These are phyloP conservation scores for Limnanthes douglasii DNA, from an alignment of 345 rosid species.

Conservation along the genomic window DNA sequence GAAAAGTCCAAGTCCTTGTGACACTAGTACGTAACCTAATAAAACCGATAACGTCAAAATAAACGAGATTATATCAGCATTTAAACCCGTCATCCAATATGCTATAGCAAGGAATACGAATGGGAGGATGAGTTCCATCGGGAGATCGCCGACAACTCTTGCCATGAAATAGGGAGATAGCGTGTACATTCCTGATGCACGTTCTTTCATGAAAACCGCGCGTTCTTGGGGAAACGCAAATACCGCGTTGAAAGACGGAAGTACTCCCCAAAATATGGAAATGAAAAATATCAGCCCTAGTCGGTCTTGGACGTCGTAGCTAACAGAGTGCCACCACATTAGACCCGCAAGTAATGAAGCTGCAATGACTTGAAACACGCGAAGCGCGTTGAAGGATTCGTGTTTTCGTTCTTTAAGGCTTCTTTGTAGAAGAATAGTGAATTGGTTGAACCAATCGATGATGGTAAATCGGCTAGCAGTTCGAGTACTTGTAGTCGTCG, in stretches of 20 bases:
- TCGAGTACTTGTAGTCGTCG: conserved; percentile 3
- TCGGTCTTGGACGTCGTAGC: conserved; percentile 54
- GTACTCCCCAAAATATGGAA: conserved; percentile 88
- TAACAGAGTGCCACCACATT: conserved; percentile 97
- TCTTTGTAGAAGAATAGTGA: conserved; percentile 60
- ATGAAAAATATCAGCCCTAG: conserved; percentile 78
- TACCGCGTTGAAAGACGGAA: conserved; percentile 71
- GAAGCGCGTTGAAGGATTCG: conserved; percentile 56
- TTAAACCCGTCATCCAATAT: conserved; percentile 83
- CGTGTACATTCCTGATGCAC: conserved; percentile 83
- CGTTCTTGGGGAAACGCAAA: conserved; percentile 94
- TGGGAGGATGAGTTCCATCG: conserved; percentile 90
- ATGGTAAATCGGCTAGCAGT: conserved; percentile 8
- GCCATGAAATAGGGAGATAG: conserved; percentile 92
- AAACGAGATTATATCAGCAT: conserved; percentile 34
- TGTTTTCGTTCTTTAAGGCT: conserved; percentile 75
- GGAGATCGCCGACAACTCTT: conserved; percentile 60
- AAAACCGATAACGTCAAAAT: conserved; percentile 39
- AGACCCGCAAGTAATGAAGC: conserved; percentile 54
- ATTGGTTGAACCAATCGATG: conserved; percentile 53
- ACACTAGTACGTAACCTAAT: conserved; percentile 63
- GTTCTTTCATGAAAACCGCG: conserved; percentile 53
- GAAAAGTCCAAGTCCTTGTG: conserved; percentile 81
- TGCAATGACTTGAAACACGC: conserved; percentile 64
- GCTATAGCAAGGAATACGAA: conserved; percentile 39